Evolutionary conservation across 768 basidiomycete genomes (phyloP).

Genomic region (Trichaptum fuscoviolaceum): DNA sequence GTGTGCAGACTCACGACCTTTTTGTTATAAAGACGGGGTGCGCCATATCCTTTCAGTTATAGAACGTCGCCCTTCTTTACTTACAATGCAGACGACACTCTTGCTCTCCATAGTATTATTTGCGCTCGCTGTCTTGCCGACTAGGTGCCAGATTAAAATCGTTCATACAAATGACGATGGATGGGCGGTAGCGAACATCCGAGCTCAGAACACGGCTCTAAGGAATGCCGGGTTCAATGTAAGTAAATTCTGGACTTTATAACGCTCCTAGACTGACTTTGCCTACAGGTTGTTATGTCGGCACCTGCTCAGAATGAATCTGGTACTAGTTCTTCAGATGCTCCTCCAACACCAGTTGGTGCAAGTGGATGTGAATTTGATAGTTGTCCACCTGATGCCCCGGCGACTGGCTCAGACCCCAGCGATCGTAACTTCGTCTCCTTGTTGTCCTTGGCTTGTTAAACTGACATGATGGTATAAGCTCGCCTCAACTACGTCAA

Average conservation of each 20-base stretch:
- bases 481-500: slow-evolving; percentile 31
- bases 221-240: slow-evolving; percentile 23
- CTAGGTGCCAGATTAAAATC: slow-evolving; percentile 12
- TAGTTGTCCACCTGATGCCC: slow-evolving; percentile 27
- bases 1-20: too few species aligned
- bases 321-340: slow-evolving; percentile 24
- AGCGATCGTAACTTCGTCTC: slow-evolving; percentile 18
- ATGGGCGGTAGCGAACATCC: slow-evolving; percentile 28
- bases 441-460: slow-evolving; percentile 9
- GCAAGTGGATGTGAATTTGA: slow-evolving; percentile 27
- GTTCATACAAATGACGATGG: slow-evolving; percentile 28
- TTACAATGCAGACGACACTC: too few species aligned
- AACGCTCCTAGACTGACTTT: background rate
- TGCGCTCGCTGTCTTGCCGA: background rate
- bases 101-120: background rate
- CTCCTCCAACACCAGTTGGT: slow-evolving; percentile 20
- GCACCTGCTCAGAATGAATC: slow-evolving; percentile 29
- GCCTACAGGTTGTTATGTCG: slow-evolving; percentile 24
- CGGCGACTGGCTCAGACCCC: slow-evolving; percentile 23
- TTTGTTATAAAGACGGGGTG: too few species aligned
- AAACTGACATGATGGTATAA: slow-evolving; percentile 6
- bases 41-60: too few species aligned
- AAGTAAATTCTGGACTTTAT: background rate
- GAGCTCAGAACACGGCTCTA: slow-evolving; percentile 23
- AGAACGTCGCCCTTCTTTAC: too few species aligned